Evolutionary conservation across 176 grass and related monocot species (phyloP), one percentile per base, ranked within the genome.

Genomic region (Carex myosuroides): DNA sequence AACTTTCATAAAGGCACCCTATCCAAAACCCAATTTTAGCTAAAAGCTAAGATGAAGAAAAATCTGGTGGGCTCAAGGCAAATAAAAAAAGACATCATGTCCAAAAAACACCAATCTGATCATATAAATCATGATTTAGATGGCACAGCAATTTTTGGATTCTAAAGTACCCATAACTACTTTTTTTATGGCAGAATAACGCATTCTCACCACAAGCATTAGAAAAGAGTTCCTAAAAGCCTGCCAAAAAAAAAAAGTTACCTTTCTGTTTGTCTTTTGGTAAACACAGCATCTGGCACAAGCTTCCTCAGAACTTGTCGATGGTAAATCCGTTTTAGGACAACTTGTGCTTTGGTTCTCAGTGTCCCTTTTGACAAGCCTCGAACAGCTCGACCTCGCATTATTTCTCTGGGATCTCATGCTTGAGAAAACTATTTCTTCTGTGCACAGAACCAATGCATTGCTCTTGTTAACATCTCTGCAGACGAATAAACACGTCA

Each of bases 401-500:
- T 85, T 90, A 70, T 83, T 93, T 85, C 89, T 87, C 65, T 89
- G 69, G 13, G 87, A 89, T 78, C 66, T 89, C 76, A 91, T 93
- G 54, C 91, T 95, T 52, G 89, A 90, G 83, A 93, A 91, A 83
- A 95, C 89, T 76, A 85, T 88, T 52, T 90, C 87, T 7, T 91
- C 87, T 64, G 96, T 93, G 79, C 89, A 39, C 57, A 99, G 17
- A 79, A 88, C 81, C 82, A 99, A 85, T 48, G 91, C 96, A 88
- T 91, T 95, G 85, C 95, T 84, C 75, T 87, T 88, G 50, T 89
- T 68, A 0, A 91, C 90, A 85, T 88, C 80, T 72, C 96, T 99
- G 37, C 84, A 90, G 50, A 42, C 66, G 6, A 52, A 35, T 39
- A 18, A 82, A 16, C 53, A 33, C 53, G 20, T 55, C 17, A 42